A percentile compares a stretch with the other conserved stretches of the same genome.
Evolutionary conservation across 441 rosid genomes (phyloP).

Genomic region (Pelargonium australe): DNA sequence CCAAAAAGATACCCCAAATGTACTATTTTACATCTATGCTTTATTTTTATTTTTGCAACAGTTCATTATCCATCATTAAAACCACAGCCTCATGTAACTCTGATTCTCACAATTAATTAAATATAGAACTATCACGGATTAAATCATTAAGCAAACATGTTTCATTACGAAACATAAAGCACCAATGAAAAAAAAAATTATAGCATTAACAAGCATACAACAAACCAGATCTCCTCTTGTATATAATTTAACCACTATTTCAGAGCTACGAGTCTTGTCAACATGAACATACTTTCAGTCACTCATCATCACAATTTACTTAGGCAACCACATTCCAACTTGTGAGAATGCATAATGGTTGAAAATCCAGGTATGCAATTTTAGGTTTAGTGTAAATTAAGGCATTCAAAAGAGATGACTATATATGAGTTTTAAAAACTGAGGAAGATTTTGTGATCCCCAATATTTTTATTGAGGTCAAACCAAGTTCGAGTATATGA

Average conservation of each 20-base stretch:
- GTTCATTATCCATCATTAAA: not conserved
- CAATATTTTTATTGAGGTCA: constrained; percentile 27
- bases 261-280: not conserved
- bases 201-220: not conserved
- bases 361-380: constrained; percentile 4
- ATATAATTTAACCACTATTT: not conserved
- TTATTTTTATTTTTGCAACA: no score
- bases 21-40: not conserved
- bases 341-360: not conserved
- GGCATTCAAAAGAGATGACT: constrained; percentile 7
- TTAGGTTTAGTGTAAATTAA: constrained; percentile 9
- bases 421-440: constrained; percentile 5
- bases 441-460: constrained; percentile 12
- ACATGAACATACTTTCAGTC: not conserved
- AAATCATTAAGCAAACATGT: not conserved
- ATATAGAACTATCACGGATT: not conserved
- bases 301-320: not conserved
- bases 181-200: not conserved
- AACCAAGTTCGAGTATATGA: constrained; percentile 54
- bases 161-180: not conserved
- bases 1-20: not conserved
- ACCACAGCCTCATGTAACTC: not conserved
- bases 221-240: not conserved
- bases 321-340: not conserved
- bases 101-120: not conserved